phyloP scores from a whole-genome alignment of 768 basidiomycete genomes.

The Gymnopilus junonius region DNA sequence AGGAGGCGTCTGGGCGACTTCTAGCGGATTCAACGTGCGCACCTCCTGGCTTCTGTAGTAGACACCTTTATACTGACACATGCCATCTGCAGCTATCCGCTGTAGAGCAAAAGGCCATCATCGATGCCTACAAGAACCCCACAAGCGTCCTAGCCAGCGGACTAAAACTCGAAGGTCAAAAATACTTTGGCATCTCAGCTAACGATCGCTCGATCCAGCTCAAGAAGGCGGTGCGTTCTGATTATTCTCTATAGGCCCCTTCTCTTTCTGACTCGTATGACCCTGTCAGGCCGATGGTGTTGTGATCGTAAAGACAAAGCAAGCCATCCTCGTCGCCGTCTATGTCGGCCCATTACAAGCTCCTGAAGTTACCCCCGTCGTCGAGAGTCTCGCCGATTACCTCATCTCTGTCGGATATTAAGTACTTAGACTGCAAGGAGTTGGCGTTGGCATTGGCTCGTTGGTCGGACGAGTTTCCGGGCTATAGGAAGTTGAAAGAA shows the following conservation, averaged over 20 bases:
- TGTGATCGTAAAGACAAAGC: conserved; percentile 77
- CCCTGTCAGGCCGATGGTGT: conserved; percentile 69
- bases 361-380: conserved; percentile 65
- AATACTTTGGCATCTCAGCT: conserved; percentile 72
- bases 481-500: not conserved
- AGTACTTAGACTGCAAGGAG: conserved; percentile 3
- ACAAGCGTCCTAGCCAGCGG: conserved; percentile 56
- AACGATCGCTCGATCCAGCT: conserved; percentile 62
- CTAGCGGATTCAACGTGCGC: conserved; percentile 62
- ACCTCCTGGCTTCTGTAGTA: not conserved
- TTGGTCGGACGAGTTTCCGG: not conserved
- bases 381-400: conserved; percentile 79
- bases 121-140: conserved; percentile 49
- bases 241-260: not conserved
- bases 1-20: conserved; percentile 80
- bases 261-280: not conserved
- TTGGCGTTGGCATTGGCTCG: not conserved
- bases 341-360: conserved; percentile 71
- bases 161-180: conserved; percentile 65
- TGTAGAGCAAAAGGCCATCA: conserved; percentile 65
- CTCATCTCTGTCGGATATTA: conserved; percentile 65
- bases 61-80: not conserved
- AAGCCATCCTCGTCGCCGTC: conserved; percentile 82
- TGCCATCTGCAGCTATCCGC: conserved; percentile 52
- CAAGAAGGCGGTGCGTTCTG: conserved; percentile 70